phyloP scores from a whole-genome alignment of 192 early-diverging fungal genomes.

The Linnemannia schmuckeri region DNA sequence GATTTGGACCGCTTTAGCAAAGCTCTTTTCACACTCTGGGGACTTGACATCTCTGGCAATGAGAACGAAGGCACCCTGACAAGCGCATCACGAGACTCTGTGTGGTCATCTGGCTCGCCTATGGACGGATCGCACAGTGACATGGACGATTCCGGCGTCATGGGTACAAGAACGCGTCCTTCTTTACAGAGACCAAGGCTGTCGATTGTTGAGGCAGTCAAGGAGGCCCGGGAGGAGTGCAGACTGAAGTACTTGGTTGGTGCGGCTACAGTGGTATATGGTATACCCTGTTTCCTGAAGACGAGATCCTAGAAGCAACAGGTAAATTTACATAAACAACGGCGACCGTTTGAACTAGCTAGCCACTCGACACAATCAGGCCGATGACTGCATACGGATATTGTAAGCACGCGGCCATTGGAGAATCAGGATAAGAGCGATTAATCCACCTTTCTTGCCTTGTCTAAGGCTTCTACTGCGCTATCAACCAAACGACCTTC shows the following conservation, averaged over 20 bases:
- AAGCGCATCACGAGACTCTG: not conserved
- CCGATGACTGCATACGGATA: no score
- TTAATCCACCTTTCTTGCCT: no score
- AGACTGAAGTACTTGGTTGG: conserved; percentile 88
- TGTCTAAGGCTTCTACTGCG: no score
- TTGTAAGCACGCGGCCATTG: no score
- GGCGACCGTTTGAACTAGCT: no score
- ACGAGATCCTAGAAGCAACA: not conserved
- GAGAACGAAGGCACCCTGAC: not conserved
- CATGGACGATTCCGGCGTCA: not conserved
- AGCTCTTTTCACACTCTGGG: conserved; percentile 79
- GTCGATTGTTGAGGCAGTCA: conserved; percentile 84
- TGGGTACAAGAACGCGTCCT: not conserved
- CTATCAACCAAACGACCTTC: no score
- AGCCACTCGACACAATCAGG: no score
- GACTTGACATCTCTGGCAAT: conserved; percentile 53
- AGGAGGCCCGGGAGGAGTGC: conserved; percentile 78
- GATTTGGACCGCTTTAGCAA: conserved; percentile 94
- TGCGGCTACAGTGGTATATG: conserved; percentile 94
- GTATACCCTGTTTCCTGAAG: conserved; percentile 75
- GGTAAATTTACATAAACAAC: no score
- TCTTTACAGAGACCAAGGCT: conserved; percentile 7
- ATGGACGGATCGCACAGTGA: not conserved
- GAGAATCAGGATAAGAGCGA: no score
- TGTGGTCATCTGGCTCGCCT: not conserved